These are phyloP conservation scores for Pseudogymnoascus sp. DNA, from an alignment of 2,329 filamentous ascomycete species.

Conservation along the genomic window DNA sequence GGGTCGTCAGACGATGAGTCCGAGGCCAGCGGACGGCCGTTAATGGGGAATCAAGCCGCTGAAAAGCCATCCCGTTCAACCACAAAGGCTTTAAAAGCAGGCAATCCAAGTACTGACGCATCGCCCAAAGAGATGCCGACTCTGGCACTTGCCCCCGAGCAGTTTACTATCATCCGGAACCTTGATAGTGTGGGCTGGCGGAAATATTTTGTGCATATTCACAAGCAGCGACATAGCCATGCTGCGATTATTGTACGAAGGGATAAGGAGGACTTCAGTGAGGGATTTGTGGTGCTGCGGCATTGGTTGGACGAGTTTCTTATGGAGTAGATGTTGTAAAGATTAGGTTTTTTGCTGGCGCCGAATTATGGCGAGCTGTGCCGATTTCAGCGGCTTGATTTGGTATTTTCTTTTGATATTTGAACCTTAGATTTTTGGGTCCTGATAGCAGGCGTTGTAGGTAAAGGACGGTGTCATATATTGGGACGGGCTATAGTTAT, in stretches of 20 bases:
- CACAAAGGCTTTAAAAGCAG: neutral
- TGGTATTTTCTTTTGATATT: neutral
- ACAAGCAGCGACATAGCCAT: constrained; percentile 71
- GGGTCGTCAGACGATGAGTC: neutral
- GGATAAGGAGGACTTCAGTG: constrained; percentile 57
- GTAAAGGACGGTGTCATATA: neutral
- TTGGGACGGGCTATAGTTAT: neutral
- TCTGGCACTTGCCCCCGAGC: constrained; percentile 66
- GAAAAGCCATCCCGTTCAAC: neutral
- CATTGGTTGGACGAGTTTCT: constrained; percentile 75
- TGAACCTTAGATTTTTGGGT: neutral
- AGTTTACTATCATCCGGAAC: constrained; percentile 77
- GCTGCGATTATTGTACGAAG: constrained; percentile 81
- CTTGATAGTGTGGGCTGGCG: constrained; percentile 59
- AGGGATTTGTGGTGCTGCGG: constrained; percentile 67
- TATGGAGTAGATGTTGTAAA: constrained; percentile 14
- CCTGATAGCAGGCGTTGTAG: neutral
- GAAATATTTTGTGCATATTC: constrained; percentile 65
- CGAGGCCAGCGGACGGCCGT: neutral
- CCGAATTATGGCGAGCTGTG: neutral
- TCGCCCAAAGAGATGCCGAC: constrained; percentile 42
- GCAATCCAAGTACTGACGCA: constrained; percentile 32
- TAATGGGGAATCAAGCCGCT: neutral
- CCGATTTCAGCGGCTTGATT: neutral
- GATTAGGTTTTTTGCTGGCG: neutral